A percentile compares a stretch with the other conserved stretches of the same genome.
Conservation (phyloP, 768 basidiomycete genomes). For the Lentinus tigrinus region DNA sequence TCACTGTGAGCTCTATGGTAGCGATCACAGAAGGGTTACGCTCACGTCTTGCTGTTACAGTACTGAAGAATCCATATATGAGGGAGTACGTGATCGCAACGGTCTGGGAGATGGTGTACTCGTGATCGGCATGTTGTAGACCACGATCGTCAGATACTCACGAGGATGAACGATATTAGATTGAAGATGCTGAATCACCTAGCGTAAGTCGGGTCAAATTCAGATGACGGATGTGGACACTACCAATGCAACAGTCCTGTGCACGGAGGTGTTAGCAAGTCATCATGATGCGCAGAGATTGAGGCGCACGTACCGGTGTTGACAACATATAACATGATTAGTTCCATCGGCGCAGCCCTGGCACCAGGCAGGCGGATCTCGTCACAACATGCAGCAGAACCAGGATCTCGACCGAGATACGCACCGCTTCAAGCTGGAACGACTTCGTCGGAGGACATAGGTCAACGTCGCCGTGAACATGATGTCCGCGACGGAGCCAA, state of each 20-base stretch:
- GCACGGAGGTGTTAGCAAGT: not conserved
- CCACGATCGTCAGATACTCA: not conserved
- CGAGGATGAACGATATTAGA: not conserved
- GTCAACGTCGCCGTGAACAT: not conserved
- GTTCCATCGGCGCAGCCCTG: not conserved
- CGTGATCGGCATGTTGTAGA: too few relatives aligned
- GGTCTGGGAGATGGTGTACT: not conserved
- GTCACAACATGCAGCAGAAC: not conserved
- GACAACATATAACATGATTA: not conserved
- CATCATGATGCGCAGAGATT: not conserved
- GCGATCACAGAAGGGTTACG: not conserved
- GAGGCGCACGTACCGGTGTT: not conserved
- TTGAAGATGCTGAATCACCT: not conserved
- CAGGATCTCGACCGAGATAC: not conserved
- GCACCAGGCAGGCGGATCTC: not conserved
- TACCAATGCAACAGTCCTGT: not conserved
- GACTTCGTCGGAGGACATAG: not conserved
- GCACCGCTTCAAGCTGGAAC: not conserved
- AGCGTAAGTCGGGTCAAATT: too few relatives aligned
- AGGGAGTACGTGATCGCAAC: not conserved
- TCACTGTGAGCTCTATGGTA: not conserved
- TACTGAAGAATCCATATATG: not conserved
- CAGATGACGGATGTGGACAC: not conserved
- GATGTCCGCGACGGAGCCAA: not conserved
- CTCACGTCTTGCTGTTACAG: not conserved